These are phyloP conservation scores for Glebionis coronaria DNA, from an alignment of 129 eudicot species.

Conservation along the genomic window DNA sequence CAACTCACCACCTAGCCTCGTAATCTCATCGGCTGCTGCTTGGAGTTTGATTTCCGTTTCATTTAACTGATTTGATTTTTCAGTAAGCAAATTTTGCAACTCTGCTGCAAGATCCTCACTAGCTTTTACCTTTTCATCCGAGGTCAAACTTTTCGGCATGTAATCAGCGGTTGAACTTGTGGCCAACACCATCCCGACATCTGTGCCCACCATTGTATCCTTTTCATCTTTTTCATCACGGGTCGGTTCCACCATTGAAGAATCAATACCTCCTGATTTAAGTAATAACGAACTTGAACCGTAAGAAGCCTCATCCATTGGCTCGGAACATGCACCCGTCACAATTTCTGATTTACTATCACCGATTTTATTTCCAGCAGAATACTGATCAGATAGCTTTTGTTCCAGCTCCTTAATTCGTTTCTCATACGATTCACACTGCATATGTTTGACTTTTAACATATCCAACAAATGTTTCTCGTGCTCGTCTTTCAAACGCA, in stretches of 20 bases:
- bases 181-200: conserved; percentile 42
- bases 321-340: conserved; percentile 14
- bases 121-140: conserved; percentile 38
- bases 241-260: conserved; percentile 73
- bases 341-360: conserved; percentile 32
- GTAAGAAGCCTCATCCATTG: conserved; percentile 75
- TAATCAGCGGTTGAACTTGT: conserved; percentile 62
- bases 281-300: conserved; percentile 48
- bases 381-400: conserved; percentile 66
- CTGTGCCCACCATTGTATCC: conserved; percentile 33
- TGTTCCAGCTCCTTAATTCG: conserved; percentile 89
- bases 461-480: conserved; percentile 53
- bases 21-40: conserved; percentile 54
- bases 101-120: conserved; percentile 45
- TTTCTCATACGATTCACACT: conserved; percentile 87
- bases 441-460: conserved; percentile 65
- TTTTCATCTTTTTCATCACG: conserved; percentile 66
- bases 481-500: conserved; percentile 77
- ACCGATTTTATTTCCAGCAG: conserved; percentile 36
- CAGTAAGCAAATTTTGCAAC: conserved; percentile 60
- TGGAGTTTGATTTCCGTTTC: conserved; percentile 54
- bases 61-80: conserved; percentile 48
- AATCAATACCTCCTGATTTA: conserved; percentile 47
- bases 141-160: conserved; percentile 43
- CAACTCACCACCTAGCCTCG: conserved; percentile 65